Evolutionary conservation across 1,284 basidiomycete species (phyloP), one percentile per base, ranked within the genome.

Genomic region (Phylloboletellus chloephorus): DNA sequence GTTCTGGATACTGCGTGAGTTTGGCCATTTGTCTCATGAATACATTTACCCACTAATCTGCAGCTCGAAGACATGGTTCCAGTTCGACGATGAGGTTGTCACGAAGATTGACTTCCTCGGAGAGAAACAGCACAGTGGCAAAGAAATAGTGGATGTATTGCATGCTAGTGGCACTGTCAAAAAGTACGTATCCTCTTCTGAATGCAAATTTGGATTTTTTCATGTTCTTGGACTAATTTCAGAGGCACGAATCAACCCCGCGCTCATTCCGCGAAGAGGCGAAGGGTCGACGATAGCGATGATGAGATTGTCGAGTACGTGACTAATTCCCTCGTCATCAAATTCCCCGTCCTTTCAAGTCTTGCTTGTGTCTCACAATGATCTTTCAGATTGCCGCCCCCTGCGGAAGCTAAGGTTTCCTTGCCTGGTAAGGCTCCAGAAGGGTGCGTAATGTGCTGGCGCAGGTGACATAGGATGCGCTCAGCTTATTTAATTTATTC

Each of bases 21-120:
- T 33, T 26, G 32, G 31, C 31, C 15, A 44, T 21, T 36, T 7
- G 21, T 11, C 31, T 23, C 9, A 34, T 10, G 43, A 25, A 42
- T 46, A 17, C 17, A 19, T 51, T 46, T 35, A 36, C 33, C 36
- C 26, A 48, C 32, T 25, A 30, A 31, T 33, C 42, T 53, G 31
- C 20, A 91, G 88, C 32, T 71, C 72, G 31, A 63, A 73, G 26
- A 71, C 79, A n/a, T 96, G 92, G 92, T 92, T 83, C 58, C 78
- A 82, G 47, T 95, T 89, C 62, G 89, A 93, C 51, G 92, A 96
- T 56, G 91, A 94, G 55, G 64, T 63, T 9, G 82, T 87, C 7
- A 79, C 78, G 2, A 74, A 71, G 53, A 77, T 83, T 39, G 66
- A 73, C 32, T 63, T 69, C n/a, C 65, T 82, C 4, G 71, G 72